Evolutionary conservation across 176 grass and related monocot genomes (phyloP).

Genomic region (Otatea glauca): DNA sequence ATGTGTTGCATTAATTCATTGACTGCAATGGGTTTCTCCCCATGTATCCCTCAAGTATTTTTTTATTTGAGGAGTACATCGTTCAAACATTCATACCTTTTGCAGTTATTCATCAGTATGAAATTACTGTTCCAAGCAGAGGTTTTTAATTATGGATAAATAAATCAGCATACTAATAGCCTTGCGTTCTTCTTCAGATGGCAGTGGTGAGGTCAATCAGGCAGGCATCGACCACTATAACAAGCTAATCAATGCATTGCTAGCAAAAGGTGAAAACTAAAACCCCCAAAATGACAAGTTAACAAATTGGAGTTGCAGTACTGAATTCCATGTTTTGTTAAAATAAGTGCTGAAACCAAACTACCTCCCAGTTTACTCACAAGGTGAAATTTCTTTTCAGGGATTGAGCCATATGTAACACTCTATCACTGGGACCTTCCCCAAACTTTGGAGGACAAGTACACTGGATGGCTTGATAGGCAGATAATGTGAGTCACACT

Average conservation of each 20-base stretch:
- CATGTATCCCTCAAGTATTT: neutral
- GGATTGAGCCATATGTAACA: conserved; percentile 67
- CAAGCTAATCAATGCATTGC: conserved; percentile 65
- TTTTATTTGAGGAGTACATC: neutral
- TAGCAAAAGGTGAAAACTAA: conserved; percentile 58
- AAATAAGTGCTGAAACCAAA: neutral
- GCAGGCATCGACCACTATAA: conserved; percentile 76
- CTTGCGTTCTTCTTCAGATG: conserved; percentile 50
- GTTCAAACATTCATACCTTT: neutral
- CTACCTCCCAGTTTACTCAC: neutral
- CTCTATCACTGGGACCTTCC: conserved; percentile 89
- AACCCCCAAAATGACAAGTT: neutral
- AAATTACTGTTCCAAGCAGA: neutral
- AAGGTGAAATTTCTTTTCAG: conserved; percentile 26
- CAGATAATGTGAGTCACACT: conserved; percentile 59
- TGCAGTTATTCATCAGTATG: too few relatives aligned
- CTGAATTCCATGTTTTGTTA: neutral
- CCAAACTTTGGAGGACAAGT: conserved; percentile 65
- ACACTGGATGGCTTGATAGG: conserved; percentile 60
- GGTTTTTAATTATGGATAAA: neutral
- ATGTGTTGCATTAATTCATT: neutral
- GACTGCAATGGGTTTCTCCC: neutral
- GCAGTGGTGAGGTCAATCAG: conserved; percentile 62
- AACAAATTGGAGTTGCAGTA: neutral
- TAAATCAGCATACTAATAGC: neutral